Base-by-base conservation (phyloP, 2,329 filamentous ascomycete species). In the Aspergillus alliaceus region DNA sequence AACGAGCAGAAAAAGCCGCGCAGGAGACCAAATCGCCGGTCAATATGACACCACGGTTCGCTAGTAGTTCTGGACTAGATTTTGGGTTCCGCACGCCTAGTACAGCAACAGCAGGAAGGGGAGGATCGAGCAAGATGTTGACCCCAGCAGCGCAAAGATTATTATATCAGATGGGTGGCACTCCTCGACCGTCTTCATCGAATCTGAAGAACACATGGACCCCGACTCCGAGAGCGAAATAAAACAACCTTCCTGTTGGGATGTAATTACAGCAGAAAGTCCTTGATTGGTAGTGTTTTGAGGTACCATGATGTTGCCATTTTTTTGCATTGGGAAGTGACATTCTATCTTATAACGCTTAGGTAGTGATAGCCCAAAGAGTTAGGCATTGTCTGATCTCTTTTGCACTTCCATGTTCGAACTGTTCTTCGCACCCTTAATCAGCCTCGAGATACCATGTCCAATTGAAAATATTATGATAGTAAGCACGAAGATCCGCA, bases 1-100 rank as follows among this genome's bases (percentile, higher is more conserved):
- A 92, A 71, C 84, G 88, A 50, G 81, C 82, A 4, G 81, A 83
- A 7, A 83, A 81, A 54, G 77, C 82, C 18, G 86, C 85, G 24
- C 80, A 85, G 60, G 85, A 82, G 4, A 86, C 83, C 14, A 89
- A 81, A 64, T 80, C 73, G 0, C 69, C 71, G 12, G 66, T 74
- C 8, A 56, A 62, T 29, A 31, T 44, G 15, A 71, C 67, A 1
- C 74, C 75, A 7, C 72, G 67, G 6, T 76, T 77, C 49, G 68
- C 74, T 1, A 76, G 75, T 56, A 76, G 72, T 61, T 75, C 75
- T 2, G 69, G 72, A 50, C 53, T 77, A 25, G 69, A 72, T 50
- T 72, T 73, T 59, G 69, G 69, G 3, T 51, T 68, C 5, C 64
- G 65, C 6, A 66, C 68, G 1, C 66, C 67, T 14, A 59, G 61